These are phyloP conservation scores for Corymbia citriodora DNA, from an alignment of 441 rosid species.

Conservation along the genomic window DNA sequence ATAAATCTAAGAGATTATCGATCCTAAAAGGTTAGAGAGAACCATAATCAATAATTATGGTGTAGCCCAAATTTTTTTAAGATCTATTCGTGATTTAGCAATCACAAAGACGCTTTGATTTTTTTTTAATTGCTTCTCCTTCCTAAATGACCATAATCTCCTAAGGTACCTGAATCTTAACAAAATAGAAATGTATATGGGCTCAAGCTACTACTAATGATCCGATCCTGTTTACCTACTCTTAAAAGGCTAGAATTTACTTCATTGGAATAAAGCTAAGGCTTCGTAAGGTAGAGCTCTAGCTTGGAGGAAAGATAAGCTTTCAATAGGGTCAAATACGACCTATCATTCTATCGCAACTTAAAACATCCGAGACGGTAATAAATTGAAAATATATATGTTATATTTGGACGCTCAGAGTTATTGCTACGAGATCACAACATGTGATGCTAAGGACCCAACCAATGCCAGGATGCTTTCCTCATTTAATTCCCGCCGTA, in stretches of 20 bases:
- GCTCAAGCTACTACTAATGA: background rate
- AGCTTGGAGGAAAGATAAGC: background rate
- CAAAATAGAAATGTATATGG: background rate
- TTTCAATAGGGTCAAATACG: background rate
- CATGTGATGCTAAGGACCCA: no score
- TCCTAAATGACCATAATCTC: no score
- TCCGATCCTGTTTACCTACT: background rate
- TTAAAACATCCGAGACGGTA: accelerated
- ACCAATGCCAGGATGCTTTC: background rate
- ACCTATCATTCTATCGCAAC: background rate
- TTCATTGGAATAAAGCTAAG: background rate
- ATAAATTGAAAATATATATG: background rate
- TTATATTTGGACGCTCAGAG: background rate
- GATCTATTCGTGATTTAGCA: background rate
- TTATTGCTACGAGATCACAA: background rate
- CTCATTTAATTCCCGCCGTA: background rate
- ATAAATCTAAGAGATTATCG: background rate
- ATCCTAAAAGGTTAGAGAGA: background rate
- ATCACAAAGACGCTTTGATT: background rate
- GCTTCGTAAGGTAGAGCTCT: no score
- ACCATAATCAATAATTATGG: background rate
- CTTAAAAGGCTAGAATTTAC: background rate
- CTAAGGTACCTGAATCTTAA: background rate
- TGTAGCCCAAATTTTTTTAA: background rate
- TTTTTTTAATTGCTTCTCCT: no score